These are phyloP conservation scores for Plasmodium adleri DNA, from an alignment of 169 alveolate genomes.

Conservation along the genomic window DNA sequence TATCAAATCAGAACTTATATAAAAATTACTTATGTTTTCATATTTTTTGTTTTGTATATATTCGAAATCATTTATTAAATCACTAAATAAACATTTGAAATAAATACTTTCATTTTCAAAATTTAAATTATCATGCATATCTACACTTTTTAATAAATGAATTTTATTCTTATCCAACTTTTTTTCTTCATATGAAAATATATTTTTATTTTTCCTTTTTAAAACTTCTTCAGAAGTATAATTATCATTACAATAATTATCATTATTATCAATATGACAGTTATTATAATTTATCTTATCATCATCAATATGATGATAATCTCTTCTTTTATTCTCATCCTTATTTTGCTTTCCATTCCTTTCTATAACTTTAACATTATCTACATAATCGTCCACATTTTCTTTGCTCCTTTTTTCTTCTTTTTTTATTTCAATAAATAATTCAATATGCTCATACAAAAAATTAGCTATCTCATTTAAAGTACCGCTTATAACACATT, in stretches of 20 bases:
- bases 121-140: constrained; percentile 28
- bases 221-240: background rate
- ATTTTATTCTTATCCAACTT: constrained; percentile 30
- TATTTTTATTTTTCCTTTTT: background rate
- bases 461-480: constrained; percentile 59
- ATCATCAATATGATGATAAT: background rate
- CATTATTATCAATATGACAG: background rate
- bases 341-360: background rate
- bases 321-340: too few species aligned
- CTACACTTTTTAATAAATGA: constrained; percentile 38
- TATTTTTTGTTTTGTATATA: constrained; percentile 25
- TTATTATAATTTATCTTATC: background rate
- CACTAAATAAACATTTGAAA: constrained; percentile 55
- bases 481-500: constrained; percentile 58
- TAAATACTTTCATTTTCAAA: constrained; percentile 44
- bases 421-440: constrained; percentile 45
- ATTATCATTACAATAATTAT: background rate
- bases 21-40: constrained; percentile 66
- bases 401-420: background rate
- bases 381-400: constrained; percentile 8
- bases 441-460: constrained; percentile 34
- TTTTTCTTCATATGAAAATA: background rate
- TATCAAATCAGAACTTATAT: constrained; percentile 40
- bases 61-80: constrained; percentile 62
- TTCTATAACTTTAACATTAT: background rate